Conservation (phyloP, 2,329 filamentous ascomycete genomes). For the Trichoderma koningiopsis region DNA sequence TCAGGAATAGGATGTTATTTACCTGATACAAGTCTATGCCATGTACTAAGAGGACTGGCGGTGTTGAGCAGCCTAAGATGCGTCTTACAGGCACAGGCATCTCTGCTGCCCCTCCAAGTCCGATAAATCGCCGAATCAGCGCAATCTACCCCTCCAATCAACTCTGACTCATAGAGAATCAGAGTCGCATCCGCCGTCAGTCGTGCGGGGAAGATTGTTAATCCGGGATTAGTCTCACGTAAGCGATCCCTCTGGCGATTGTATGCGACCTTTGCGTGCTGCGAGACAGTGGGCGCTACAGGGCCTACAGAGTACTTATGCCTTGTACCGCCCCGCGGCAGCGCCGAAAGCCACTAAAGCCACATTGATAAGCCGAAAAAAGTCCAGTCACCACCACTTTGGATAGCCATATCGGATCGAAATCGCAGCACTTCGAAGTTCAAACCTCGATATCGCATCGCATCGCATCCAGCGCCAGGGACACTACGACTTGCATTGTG, state of each 20-base stretch:
- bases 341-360: neutral
- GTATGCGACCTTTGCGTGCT: neutral
- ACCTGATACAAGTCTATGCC: neutral
- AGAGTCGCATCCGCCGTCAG: neutral
- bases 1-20: too few relatives aligned
- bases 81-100: neutral
- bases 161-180: conserved; percentile 4
- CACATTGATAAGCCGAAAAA: neutral
- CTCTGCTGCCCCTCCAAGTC: conserved; percentile 10
- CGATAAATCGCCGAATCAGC: conserved; percentile 22
- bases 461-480: neutral
- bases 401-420: neutral
- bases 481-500: neutral
- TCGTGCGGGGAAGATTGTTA: neutral
- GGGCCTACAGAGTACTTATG: neutral
- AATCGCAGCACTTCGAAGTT: neutral
- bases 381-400: neutral
- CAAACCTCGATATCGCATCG: neutral
- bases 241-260: neutral
- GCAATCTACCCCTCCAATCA: conserved; percentile 11
- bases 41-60: neutral
- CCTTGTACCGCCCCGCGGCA: neutral
- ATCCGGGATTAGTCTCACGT: neutral
- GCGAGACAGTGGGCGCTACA: neutral
- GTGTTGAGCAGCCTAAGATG: neutral